Evolutionary conservation across 116 monocot species (phyloP), one percentile per base, ranked within the genome.

Genomic region (Dioscorea cayenensis): DNA sequence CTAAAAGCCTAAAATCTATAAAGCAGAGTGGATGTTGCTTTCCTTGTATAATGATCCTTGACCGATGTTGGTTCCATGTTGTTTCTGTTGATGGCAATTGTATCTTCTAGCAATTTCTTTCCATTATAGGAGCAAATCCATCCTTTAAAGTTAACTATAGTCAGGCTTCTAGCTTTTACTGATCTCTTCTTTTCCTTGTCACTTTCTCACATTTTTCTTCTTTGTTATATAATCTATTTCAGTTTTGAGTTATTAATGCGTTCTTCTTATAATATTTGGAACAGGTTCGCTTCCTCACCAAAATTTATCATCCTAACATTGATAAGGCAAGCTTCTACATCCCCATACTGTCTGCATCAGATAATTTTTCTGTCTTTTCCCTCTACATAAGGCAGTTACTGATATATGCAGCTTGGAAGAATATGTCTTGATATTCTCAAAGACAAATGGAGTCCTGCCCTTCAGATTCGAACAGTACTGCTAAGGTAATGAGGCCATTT

Each of bases 371-470:
- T 63, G 20, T 17, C 23, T 10, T 23, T 12, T 63, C 63, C 16
- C 21, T 36, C 55, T 67, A 10, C 36, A 27, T 35, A 50, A 35
- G n/a, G 14, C 3, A 51, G 28, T 7, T 1, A 66, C 49, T 36
- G 37, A 25, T 51, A 7, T 19, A 25, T 74, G 73, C 80, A 84
- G 84, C 84, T 84, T 74, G 84, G 84, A 67, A 84, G 84, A 73
- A 84, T 84, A 60, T 95, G 95, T 59, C 92, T 95, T 74, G 95
- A 95, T 77, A 95, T 95, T 82, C 78, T 95, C 13, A 95, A 95
- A 64, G 95, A 95, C 77, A 95, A 95, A 66, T 95, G 95, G 92
- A 95, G 95, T 76, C 95, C 95, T 28, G 95, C 95, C 73, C 77
- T 95, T 36, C 95, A 95, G 76, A 95, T 95, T 72, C 86, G 95